phyloP scores from a whole-genome alignment of 1,139 yeast species.

The Saccharomycopsis phalli region DNA sequence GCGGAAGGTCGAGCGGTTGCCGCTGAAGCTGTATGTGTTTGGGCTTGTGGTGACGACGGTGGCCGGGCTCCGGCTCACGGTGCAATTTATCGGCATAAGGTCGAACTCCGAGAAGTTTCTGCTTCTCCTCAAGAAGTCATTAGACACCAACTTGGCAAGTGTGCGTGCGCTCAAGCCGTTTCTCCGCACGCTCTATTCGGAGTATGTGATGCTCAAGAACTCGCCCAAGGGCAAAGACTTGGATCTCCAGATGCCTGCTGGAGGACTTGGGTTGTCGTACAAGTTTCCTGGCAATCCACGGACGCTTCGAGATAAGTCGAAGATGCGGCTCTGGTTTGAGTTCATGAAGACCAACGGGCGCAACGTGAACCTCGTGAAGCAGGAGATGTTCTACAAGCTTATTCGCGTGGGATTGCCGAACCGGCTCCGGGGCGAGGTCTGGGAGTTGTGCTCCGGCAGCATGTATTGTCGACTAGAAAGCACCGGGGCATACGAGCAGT shows the following conservation, averaged over 20 bases:
- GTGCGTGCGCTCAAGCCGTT: conserved; percentile 59
- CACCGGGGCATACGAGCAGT: conserved; percentile 46
- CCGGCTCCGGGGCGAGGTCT: conserved; percentile 84
- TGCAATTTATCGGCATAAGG: conserved; percentile 72
- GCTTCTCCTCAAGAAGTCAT: conserved; percentile 48
- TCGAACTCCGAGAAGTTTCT: conserved; percentile 80
- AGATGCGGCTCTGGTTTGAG: conserved; percentile 91
- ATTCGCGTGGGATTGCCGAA: conserved; percentile 90
- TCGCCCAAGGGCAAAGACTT: conserved; percentile 25
- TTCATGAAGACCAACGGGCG: conserved; percentile 77
- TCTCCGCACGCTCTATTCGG: conserved; percentile 71
- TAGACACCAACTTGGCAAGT: conserved; percentile 56
- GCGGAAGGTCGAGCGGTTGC: conserved; percentile 78
- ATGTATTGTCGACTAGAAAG: conserved; percentile 63
- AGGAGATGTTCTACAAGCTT: conserved; percentile 71
- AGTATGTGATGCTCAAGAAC: conserved; percentile 64
- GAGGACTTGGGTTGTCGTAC: conserved; percentile 76
- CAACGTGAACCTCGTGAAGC: conserved; percentile 65
- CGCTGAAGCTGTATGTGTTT: conserved; percentile 61
- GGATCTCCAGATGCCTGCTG: conserved; percentile 46
- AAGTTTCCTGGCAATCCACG: conserved; percentile 87
- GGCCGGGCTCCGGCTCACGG: conserved; percentile 51
- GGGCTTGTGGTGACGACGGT: conserved; percentile 66
- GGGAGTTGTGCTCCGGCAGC: conserved; percentile 91
- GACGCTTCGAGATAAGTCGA: conserved; percentile 70